Percentiles rank a stretch among this genome's conserved stretches.
phyloP scores from a whole-genome alignment of 345 rosid species.

The Murraya koenigii region DNA sequence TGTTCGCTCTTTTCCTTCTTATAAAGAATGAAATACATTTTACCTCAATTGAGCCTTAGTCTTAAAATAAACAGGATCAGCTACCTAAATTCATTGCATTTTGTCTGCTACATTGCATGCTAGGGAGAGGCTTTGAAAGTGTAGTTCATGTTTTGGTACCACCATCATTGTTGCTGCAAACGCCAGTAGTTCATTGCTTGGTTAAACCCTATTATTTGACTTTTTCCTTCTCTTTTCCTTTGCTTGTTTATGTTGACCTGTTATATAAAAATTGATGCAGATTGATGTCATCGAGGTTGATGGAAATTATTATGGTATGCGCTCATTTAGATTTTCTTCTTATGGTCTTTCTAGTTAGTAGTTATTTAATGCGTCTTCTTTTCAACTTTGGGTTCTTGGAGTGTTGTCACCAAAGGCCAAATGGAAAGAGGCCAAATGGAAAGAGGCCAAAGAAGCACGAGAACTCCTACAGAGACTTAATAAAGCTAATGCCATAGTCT shows the following conservation, averaged over 20 bases:
- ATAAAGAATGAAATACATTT: background rate
- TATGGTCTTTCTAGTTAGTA: background rate
- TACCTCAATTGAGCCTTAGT: background rate
- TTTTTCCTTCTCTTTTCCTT: background rate
- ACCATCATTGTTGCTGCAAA: too few species aligned
- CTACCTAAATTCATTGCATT: background rate
- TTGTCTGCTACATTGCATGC: background rate
- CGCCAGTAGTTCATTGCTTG: background rate
- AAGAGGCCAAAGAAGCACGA: background rate
- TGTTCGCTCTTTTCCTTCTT: too few species aligned
- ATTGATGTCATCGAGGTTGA: slow-evolving; percentile 96
- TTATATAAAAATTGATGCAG: slow-evolving; percentile 38
- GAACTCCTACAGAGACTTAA: background rate
- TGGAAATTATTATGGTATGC: slow-evolving; percentile 75
- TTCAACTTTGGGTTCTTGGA: background rate
- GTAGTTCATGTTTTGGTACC: background rate
- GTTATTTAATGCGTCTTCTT: background rate
- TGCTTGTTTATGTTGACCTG: background rate
- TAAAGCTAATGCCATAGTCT: background rate
- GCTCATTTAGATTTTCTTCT: background rate
- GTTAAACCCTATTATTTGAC: background rate
- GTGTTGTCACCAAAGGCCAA: too few species aligned
- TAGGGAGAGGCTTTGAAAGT: background rate
- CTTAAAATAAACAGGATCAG: background rate
- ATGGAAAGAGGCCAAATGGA: too few species aligned